These are phyloP conservation scores for Russula vinacea DNA, from an alignment of 768 basidiomycete species.

Conservation along the genomic window DNA sequence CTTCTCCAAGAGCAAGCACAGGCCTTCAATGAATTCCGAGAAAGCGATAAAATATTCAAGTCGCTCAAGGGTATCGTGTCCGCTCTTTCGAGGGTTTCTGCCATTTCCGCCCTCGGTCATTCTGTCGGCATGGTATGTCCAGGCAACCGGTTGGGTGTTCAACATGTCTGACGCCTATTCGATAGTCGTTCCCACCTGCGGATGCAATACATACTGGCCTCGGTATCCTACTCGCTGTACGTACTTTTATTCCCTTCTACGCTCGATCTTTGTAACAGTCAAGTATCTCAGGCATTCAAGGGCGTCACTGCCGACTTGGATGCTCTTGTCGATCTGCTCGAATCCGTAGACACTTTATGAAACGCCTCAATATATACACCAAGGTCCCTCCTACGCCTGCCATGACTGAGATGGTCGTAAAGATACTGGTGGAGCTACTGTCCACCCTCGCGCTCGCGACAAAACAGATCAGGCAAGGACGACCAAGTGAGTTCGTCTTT, in stretches of 20 bases:
- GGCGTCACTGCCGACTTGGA: background rate
- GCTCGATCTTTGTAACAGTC: background rate
- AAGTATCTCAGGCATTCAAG: background rate
- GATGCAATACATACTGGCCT: background rate
- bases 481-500: background rate
- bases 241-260: background rate
- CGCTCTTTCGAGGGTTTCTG: background rate
- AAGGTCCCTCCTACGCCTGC: background rate
- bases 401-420: slow-evolving; percentile 1
- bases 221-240: background rate
- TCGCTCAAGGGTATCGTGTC: background rate
- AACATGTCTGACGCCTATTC: slow-evolving; percentile 31
- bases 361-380: background rate
- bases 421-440: slow-evolving; percentile 3
- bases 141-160: background rate
- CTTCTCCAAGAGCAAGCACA: background rate
- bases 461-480: background rate
- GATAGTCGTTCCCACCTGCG: background rate
- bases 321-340: background rate
- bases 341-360: background rate
- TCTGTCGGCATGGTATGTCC: background rate
- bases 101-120: background rate
- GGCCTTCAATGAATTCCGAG: background rate
- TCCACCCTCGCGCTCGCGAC: background rate
- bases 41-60: background rate